A percentile compares a stretch with the other conserved stretches of the same genome.
Conservation (phyloP, 371 early-diverging fungal genomes). For the Mortierella sp. region DNA sequence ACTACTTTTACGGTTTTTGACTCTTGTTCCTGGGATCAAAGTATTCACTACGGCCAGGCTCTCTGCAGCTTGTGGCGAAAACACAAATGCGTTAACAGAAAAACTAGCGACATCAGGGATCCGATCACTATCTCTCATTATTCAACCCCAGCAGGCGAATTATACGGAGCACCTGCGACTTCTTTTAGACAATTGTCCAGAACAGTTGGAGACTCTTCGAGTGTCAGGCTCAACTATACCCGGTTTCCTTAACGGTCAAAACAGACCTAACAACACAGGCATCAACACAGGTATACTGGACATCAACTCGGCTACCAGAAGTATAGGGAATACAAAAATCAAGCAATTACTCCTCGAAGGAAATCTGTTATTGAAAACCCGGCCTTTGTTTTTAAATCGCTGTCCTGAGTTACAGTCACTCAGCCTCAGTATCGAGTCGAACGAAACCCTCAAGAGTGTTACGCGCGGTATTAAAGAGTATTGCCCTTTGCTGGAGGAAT, state of each 20-base stretch:
- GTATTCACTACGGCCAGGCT: background rate
- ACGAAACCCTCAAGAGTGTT: background rate
- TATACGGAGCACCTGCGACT: background rate
- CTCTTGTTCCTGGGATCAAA: background rate
- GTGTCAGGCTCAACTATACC: background rate
- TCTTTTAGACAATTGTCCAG: background rate
- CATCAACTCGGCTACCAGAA: background rate
- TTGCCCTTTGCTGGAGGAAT: constrained; percentile 5
- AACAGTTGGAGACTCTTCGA: background rate
- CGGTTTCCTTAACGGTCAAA: too few relatives aligned
- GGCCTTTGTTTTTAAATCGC: background rate
- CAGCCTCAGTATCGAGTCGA: background rate
- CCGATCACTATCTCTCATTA: background rate
- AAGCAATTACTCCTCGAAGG: constrained; percentile 1
- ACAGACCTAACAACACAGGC: too few relatives aligned
- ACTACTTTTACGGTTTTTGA: background rate
- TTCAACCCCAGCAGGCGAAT: background rate
- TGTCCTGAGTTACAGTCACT: background rate
- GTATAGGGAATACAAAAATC: background rate
- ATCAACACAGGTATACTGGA: background rate
- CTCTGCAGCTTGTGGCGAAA: background rate
- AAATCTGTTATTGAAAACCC: background rate
- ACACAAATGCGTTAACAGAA: background rate
- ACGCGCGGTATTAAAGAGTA: background rate
- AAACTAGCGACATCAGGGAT: background rate